Conservation (phyloP, 2,329 filamentous ascomycete genomes). For the Neonectria faginata region DNA sequence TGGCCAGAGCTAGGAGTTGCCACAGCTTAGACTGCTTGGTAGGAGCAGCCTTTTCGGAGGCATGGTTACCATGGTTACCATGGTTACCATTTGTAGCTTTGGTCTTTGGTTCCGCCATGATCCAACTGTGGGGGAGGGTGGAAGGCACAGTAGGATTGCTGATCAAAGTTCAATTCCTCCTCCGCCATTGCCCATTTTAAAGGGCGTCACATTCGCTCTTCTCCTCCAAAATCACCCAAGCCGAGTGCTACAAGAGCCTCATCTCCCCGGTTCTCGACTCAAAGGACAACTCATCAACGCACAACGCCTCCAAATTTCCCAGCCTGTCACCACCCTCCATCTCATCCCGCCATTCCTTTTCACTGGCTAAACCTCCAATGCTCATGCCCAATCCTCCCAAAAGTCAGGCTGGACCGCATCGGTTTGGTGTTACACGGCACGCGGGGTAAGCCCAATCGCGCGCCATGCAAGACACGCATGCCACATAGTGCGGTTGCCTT, state of each 20-base stretch:
- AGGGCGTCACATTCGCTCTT: conserved; percentile 29
- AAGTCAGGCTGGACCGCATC: conserved; percentile 40
- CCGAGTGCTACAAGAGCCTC: conserved; percentile 42
- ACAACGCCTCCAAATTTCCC: conserved; percentile 33
- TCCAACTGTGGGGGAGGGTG: conserved; percentile 14
- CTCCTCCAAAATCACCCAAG: neutral
- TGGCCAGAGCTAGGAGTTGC: conserved; percentile 44
- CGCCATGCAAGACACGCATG: conserved; percentile 20
- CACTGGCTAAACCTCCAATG: conserved; percentile 28
- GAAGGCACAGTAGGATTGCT: conserved; percentile 14
- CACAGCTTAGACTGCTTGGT: conserved; percentile 42
- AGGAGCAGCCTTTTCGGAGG: conserved; percentile 26
- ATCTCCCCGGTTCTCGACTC: conserved; percentile 32
- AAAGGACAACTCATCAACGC: conserved; percentile 46
- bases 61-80: too few species aligned
- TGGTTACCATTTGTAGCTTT: conserved; percentile 37
- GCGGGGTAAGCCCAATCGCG: conserved; percentile 45
- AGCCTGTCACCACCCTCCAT: conserved; percentile 32
- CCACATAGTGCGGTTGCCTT: conserved; percentile 34
- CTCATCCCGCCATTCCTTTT: conserved; percentile 23
- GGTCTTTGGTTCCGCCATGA: conserved; percentile 46
- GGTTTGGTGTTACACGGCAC: conserved; percentile 36
- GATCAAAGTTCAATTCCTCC: conserved; percentile 29
- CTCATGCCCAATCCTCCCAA: conserved; percentile 34
- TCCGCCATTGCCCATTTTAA: conserved; percentile 39